phyloP scores from a whole-genome alignment of 192 early-diverging fungal genomes.

The Backusella psychrophila region DNA sequence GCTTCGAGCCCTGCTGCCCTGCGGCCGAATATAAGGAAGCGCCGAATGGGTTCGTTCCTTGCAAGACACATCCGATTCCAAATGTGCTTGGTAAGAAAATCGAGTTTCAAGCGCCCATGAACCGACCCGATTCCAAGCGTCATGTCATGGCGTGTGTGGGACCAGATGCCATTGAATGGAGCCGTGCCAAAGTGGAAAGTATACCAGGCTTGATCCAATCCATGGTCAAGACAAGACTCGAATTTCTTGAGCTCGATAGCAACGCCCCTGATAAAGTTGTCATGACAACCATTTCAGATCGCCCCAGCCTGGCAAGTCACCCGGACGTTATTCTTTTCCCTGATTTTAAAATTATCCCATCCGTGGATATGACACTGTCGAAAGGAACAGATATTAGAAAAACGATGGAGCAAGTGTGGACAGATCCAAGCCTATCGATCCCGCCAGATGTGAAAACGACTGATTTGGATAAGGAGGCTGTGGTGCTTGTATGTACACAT shows the following conservation, averaged over 20 bases:
- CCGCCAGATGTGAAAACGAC: neutral
- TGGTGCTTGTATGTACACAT: constrained; percentile 62
- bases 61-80: constrained; percentile 30
- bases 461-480: constrained; percentile 14
- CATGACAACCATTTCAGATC: constrained; percentile 17
- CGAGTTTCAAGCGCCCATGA: constrained; percentile 27
- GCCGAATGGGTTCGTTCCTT: constrained; percentile 31
- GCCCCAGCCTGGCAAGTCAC: neutral
- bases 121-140: neutral
- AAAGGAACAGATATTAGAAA: neutral
- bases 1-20: constrained; percentile 38
- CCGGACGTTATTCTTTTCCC: constrained; percentile 35
- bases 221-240: neutral
- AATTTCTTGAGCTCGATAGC: neutral
- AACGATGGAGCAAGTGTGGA: constrained; percentile 17
- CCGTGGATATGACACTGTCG: constrained; percentile 4
- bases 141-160: constrained; percentile 39
- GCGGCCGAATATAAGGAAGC: neutral
- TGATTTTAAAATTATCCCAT: constrained; percentile 17
- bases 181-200: constrained; percentile 31
- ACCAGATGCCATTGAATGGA: constrained; percentile 29
- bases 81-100: constrained; percentile 32
- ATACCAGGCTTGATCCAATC: constrained; percentile 14
- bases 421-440: neutral
- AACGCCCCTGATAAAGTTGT: neutral